Conservation (phyloP, 345 rosid genomes). For the Iberis pinnata region DNA sequence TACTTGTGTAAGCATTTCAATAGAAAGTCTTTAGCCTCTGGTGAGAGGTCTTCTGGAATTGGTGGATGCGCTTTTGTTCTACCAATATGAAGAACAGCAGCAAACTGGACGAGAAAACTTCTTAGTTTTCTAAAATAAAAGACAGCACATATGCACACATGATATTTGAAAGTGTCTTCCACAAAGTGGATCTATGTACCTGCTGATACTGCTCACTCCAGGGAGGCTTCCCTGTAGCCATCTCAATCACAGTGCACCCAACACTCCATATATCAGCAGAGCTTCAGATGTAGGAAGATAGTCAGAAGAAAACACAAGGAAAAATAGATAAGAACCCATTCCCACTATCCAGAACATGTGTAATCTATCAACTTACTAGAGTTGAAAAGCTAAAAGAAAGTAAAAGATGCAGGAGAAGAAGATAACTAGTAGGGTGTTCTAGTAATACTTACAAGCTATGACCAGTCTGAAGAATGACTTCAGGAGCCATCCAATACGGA, state of each 20-base stretch:
- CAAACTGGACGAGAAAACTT: constrained; percentile 56
- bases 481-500: constrained; percentile 97
- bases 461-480: constrained; percentile 88
- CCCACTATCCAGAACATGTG: background rate
- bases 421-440: background rate
- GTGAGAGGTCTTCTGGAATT: constrained; percentile 82
- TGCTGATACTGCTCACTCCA: constrained; percentile 23
- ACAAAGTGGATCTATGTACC: constrained; percentile 37
- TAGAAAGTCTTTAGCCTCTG: constrained; percentile 77
- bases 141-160: background rate
- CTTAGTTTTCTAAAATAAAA: constrained; percentile 14
- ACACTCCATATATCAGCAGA: background rate
- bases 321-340: no score
- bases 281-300: background rate
- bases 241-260: background rate
- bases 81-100: constrained; percentile 89
- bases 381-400: no score
- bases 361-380: background rate
- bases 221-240: background rate
- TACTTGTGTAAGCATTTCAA: constrained; percentile 85
- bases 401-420: no score
- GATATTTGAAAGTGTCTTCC: constrained; percentile 10
- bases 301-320: background rate
- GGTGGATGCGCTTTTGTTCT: constrained; percentile 93
- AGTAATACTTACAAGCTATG: constrained; percentile 66